Conservation (phyloP, 2,329 filamentous ascomycete species). For the Pseudogymnoascus destructans region DNA sequence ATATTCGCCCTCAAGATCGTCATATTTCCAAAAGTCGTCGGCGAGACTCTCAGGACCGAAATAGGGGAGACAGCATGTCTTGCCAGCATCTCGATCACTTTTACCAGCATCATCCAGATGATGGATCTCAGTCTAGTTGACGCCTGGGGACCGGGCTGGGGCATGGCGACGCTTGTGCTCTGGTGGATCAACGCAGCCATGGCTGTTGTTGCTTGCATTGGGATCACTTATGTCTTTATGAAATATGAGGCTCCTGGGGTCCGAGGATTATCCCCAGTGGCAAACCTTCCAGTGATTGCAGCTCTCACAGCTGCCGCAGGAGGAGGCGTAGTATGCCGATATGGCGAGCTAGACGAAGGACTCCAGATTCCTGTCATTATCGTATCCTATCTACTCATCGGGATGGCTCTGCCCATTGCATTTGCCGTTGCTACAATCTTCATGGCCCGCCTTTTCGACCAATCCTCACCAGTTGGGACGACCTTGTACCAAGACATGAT, state of each 20-base stretch:
- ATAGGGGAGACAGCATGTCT: conserved; percentile 29
- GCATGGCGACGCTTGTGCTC: conserved; percentile 27
- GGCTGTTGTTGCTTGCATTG: conserved; percentile 25
- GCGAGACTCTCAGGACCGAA: conserved; percentile 22
- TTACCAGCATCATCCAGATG: conserved; percentile 22
- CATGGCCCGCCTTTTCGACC: conserved; percentile 25
- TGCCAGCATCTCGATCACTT: conserved; percentile 28
- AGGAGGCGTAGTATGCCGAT: conserved; percentile 27
- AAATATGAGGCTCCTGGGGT: conserved; percentile 28
- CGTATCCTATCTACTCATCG: conserved; percentile 30
- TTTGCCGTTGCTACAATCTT: conserved; percentile 26
- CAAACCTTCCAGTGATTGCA: conserved; percentile 29
- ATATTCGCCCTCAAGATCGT: conserved; percentile 26
- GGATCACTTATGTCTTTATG: conserved; percentile 27
- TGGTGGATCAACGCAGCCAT: conserved; percentile 31
- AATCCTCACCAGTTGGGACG: conserved; percentile 16
- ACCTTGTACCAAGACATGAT: conserved; percentile 30
- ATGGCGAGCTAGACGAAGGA: conserved; percentile 19
- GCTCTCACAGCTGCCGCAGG: conserved; percentile 30
- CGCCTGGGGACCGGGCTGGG: conserved; percentile 23
- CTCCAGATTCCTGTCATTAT: conserved; percentile 30
- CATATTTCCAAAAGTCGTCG: conserved; percentile 26
- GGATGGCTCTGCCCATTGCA: conserved; percentile 26
- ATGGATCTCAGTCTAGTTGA: conserved; percentile 20
- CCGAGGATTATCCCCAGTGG: conserved; percentile 25